Base-by-base conservation (phyloP, 2,329 filamentous ascomycete genomes). In the Rachicladosporium sp. region DNA sequence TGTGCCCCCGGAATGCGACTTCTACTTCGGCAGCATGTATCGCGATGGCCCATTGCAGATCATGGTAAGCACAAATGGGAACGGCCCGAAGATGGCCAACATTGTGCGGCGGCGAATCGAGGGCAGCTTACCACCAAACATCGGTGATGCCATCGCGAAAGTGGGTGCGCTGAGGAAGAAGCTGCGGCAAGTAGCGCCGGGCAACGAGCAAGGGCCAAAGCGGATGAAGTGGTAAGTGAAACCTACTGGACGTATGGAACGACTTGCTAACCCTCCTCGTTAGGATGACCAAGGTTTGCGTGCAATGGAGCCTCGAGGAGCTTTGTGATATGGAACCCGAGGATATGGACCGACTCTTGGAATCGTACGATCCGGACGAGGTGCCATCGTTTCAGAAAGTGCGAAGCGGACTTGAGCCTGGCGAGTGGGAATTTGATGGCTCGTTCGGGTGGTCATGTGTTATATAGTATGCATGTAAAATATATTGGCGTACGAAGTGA, bases 31-130 rank as follows among this genome's bases (percentile, higher is more conserved):
- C 46, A 91, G 83, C 58, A 80, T 95, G 31, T 85, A 98, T 64
- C 80, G 91, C 37, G 91, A 98, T 59, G 91, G 91, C 0, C 91
- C 91, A 4, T 64, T 98, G 44, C 91, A 98, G 67, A 81, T 98
- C 54, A 98, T 98, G 91, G 89, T 98, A 51, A 93, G 84, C 66
- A 98, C 91, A 29, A 98, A 96, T 59, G 91, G 91, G 38, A 95
- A 94, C 58, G 91, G 91, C 0, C 91, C 91, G 0, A 80, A 89
- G 57, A 66, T 98, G 47, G 91, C 91, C 7, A 89, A 85, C 50
- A 79, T 88, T 35, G 82, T 98, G 37, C 70, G 89, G 39, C 74
- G 81, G 56, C 77, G 82, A 56, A 94, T 98, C 48, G 88, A 86
- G 11, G 71, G 68, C 12, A 71, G 69, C 36, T 65, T 98, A 41